Conservation (phyloP, 768 basidiomycete species). For the Steccherinum ochraceum region DNA sequence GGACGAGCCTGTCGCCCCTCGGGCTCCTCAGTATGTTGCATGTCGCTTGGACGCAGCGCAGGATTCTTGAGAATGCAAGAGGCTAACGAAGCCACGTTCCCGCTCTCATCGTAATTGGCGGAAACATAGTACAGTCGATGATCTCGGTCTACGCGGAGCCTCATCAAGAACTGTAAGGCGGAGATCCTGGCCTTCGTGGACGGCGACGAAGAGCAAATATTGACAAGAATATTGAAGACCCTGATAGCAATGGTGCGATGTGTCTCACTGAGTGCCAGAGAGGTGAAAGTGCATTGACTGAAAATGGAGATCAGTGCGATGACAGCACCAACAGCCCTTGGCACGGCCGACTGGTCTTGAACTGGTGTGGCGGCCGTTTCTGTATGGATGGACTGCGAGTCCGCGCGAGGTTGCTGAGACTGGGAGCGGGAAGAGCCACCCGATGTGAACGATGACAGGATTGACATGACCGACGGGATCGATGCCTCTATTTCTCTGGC, state of each 20-base stretch:
- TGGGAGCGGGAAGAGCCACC: conserved; percentile 52
- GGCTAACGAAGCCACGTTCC: conserved; percentile 52
- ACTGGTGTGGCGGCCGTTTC: conserved; percentile 4
- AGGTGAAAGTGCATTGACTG: conserved; percentile 65
- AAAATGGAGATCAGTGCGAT: conserved; percentile 62
- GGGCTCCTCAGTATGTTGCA: conserved; percentile 19
- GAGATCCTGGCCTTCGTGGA: conserved; percentile 60
- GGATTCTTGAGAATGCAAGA: conserved; percentile 52
- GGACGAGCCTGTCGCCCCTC: conserved; percentile 41
- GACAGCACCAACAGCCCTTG: conserved; percentile 53
- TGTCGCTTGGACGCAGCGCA: conserved; percentile 8
- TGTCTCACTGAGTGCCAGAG: conserved; percentile 39
- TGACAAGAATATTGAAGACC: conserved; percentile 47
- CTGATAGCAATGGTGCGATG: conserved; percentile 48
- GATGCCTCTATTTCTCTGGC: conserved; percentile 38
- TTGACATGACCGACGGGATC: conserved; percentile 56
- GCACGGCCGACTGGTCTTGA: conserved; percentile 13
- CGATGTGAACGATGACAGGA: conserved; percentile 55
- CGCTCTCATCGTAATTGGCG: conserved; percentile 47
- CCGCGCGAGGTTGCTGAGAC: conserved; percentile 33
- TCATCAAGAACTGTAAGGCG: conserved; percentile 81
- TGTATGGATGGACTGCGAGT: conserved; percentile 21
- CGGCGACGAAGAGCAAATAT: conserved; percentile 37
- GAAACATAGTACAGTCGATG: conserved; percentile 74
- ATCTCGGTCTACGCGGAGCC: conserved; percentile 83